Percentiles rank a stretch among this genome's conserved stretches.
Evolutionary conservation across 768 basidiomycete genomes (phyloP).

Genomic region (Pleurotus ostreatus): DNA sequence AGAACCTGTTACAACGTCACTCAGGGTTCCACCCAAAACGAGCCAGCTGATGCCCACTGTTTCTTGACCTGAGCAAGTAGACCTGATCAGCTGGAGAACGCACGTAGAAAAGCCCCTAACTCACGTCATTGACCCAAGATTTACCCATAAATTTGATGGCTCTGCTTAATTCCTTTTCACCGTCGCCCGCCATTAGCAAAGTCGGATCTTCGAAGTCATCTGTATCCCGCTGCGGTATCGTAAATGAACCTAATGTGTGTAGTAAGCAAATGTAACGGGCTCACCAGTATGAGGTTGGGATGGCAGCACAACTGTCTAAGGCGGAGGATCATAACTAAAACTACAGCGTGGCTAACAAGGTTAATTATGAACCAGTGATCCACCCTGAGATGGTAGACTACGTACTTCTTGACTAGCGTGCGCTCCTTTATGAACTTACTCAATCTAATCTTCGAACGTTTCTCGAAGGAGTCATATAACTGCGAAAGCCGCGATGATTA

Average conservation of each 20-base stretch:
- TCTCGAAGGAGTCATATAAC: slow-evolving; percentile 59
- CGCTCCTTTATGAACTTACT: slow-evolving; percentile 58
- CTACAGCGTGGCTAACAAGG: not conserved
- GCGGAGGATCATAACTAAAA: slow-evolving; percentile 68
- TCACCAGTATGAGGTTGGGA: slow-evolving; percentile 64
- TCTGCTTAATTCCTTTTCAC: slow-evolving; percentile 54
- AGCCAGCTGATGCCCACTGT: slow-evolving; percentile 16
- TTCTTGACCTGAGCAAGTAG: slow-evolving; percentile 28
- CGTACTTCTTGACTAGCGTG: slow-evolving; percentile 72
- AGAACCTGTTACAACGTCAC: slow-evolving; percentile 27
- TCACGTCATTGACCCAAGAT: slow-evolving; percentile 37
- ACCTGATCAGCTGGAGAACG: not conserved
- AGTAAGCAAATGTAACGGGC: slow-evolving; percentile 11
- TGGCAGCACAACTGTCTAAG: slow-evolving; percentile 73
- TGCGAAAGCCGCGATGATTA: slow-evolving; percentile 15
- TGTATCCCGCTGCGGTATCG: slow-evolving; percentile 29
- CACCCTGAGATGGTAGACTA: slow-evolving; percentile 10
- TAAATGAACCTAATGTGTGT: too few species aligned
- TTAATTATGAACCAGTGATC: slow-evolving; percentile 34
- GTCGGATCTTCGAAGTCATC: slow-evolving; percentile 50
- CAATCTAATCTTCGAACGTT: slow-evolving; percentile 46
- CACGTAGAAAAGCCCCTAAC: not conserved
- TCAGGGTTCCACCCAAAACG: not conserved
- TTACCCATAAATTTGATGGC: slow-evolving; percentile 45
- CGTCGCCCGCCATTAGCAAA: slow-evolving; percentile 39